Percentiles rank a stretch among this genome's conserved stretches.
phyloP scores from a whole-genome alignment of 176 grass and related monocot species.

The Phyllostachys edulis region DNA sequence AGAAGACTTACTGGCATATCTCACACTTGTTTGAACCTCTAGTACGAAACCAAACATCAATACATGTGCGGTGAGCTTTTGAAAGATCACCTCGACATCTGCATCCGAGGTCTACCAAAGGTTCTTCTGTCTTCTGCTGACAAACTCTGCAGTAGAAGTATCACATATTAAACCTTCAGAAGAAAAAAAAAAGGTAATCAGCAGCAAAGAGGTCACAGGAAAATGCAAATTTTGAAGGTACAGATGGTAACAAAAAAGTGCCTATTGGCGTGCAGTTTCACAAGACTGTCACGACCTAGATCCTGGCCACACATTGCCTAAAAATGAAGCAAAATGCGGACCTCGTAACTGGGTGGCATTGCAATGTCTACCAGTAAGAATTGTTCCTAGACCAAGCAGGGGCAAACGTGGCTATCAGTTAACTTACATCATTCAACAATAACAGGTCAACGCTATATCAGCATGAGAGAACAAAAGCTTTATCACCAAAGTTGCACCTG shows the following conservation, averaged over 20 bases:
- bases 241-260: background rate
- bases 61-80: conserved; percentile 84
- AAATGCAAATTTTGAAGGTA: conserved; percentile 2
- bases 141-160: conserved; percentile 61
- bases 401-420: background rate
- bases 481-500: conserved; percentile 4
- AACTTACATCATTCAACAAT: background rate
- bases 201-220: background rate
- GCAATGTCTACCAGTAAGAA: background rate
- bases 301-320: background rate
- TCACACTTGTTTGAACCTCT: conserved; percentile 98
- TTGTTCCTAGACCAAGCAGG: background rate
- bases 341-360: conserved; percentile 1
- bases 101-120: conserved; percentile 89
- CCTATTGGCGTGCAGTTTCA: background rate
- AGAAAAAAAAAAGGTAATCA: background rate
- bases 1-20: conserved; percentile 95
- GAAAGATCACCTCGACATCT: conserved; percentile 93
- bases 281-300: background rate
- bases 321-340: background rate
- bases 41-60: conserved; percentile 91
- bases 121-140: conserved; percentile 92
- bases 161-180: background rate
- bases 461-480: conserved; percentile 4
- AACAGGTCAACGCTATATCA: background rate